A percentile compares a stretch with the other conserved stretches of the same genome.
Conservation (phyloP, 306 rosid genomes). For the Trichosanthes cucumerina region DNA sequence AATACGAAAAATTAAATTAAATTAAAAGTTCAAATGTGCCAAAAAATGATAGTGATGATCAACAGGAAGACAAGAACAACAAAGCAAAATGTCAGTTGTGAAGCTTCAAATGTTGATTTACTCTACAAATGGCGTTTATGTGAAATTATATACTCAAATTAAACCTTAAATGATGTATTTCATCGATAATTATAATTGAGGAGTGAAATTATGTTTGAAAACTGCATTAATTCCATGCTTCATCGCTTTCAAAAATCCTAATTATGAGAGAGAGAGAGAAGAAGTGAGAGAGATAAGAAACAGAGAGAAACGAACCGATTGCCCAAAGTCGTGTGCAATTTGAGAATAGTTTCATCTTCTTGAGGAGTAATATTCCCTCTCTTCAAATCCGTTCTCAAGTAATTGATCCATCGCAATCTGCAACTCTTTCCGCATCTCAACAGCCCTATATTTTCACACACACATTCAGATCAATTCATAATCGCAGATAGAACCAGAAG, state of each 20-base stretch:
- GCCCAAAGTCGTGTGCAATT: slow-evolving; percentile 58
- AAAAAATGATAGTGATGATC: neutral
- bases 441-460: neutral
- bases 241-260: neutral
- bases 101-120: neutral
- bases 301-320: slow-evolving; percentile 39
- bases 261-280: neutral
- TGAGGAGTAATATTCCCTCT: slow-evolving; percentile 73
- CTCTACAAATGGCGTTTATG: neutral
- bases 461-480: neutral
- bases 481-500: neutral
- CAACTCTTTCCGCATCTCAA: slow-evolving; percentile 31
- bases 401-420: slow-evolving; percentile 86
- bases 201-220: neutral
- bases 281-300: neutral
- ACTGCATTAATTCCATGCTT: neutral
- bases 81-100: neutral
- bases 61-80: neutral
- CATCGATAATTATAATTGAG: neutral
- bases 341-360: slow-evolving; percentile 82
- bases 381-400: slow-evolving; percentile 71
- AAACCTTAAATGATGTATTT: neutral
- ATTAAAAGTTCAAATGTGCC: neutral
- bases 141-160: neutral
- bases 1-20: neutral